These are phyloP conservation scores for Globisporangium nodosum DNA, from an alignment of 352 stramenopile genomes.

Conservation along the genomic window DNA sequence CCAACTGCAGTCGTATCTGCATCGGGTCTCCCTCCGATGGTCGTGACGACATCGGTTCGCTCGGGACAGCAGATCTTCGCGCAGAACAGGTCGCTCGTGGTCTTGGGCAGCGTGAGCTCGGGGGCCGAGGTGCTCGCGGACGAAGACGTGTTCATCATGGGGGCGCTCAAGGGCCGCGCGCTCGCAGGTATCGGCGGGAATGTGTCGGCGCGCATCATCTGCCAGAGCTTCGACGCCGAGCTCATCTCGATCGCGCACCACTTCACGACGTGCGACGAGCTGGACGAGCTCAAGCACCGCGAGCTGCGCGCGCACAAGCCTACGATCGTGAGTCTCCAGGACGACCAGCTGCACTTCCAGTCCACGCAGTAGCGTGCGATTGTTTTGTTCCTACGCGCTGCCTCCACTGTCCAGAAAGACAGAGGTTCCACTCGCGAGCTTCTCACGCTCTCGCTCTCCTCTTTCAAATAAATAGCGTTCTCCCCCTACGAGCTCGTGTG, in stretches of 20 bases:
- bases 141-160: constrained; percentile 80
- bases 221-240: constrained; percentile 84
- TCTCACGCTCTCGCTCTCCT: background rate
- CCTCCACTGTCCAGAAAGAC: too few species aligned
- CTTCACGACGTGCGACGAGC: constrained; percentile 86
- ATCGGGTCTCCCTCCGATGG: constrained; percentile 31
- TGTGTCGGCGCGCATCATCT: constrained; percentile 54
- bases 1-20: background rate
- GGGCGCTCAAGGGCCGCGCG: constrained; percentile 75
- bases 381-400: background rate
- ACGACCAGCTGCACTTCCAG: constrained; percentile 62
- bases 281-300: constrained; percentile 31
- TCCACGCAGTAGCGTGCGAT: constrained; percentile 22
- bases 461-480: background rate
- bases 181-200: constrained; percentile 83
- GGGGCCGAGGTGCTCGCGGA: constrained; percentile 86
- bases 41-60: constrained; percentile 68
- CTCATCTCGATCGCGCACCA: constrained; percentile 87
- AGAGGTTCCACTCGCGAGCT: background rate
- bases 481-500: background rate
- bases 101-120: constrained; percentile 84
- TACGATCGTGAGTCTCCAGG: constrained; percentile 47
- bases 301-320: constrained; percentile 44
- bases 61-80: constrained; percentile 88
- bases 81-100: constrained; percentile 72